A percentile compares a stretch with the other conserved stretches of the same genome.
phyloP scores from a whole-genome alignment of 139 green algal genomes.

The Closterium sp. region DNA sequence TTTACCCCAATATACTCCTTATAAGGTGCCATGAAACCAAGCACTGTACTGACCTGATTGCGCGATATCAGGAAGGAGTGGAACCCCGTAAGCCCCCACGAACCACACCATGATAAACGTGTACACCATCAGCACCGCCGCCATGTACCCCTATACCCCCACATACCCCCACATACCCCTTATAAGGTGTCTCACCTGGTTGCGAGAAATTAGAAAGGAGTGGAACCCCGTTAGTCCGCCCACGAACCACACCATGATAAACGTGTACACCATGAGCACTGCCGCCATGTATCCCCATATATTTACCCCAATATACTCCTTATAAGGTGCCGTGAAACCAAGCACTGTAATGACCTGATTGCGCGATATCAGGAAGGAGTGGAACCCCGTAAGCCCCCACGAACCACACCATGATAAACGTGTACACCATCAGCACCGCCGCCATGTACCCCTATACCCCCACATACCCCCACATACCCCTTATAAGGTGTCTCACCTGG shows the following conservation, averaged over 20 bases:
- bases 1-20: too few species aligned
- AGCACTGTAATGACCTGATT: too few species aligned
- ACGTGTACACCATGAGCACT: neutral
- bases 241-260: neutral
- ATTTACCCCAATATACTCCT: too few species aligned
- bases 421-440: neutral
- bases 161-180: neutral
- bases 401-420: constrained; percentile 1
- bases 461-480: neutral
- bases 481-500: neutral
- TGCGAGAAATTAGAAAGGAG: too few species aligned
- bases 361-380: too few species aligned
- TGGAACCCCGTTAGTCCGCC: neutral
- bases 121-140: neutral
- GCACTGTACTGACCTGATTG: neutral
- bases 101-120: too few species aligned
- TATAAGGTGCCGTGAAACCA: too few species aligned
- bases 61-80: neutral
- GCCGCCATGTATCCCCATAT: neutral
- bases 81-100: neutral
- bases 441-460: too few species aligned
- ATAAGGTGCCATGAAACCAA: neutral
- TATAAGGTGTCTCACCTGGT: neutral
- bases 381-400: neutral
- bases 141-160: too few species aligned